A percentile compares a stretch with the other conserved stretches of the same genome.
Conservation (phyloP, 768 basidiomycete species). For the Lepiota subincarnata region DNA sequence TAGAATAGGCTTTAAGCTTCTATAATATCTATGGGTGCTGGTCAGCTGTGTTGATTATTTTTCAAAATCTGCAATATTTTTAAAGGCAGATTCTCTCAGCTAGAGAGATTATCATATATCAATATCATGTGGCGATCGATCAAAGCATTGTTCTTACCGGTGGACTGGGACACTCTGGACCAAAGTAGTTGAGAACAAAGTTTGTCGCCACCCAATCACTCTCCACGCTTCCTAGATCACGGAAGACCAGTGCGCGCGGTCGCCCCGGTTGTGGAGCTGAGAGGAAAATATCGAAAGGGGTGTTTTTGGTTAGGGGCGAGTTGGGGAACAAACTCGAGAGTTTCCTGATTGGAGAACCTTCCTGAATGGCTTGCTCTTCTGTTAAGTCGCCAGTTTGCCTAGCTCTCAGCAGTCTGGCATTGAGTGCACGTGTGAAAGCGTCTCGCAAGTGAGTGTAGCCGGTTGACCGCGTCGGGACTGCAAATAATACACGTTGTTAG, state of each 20-base stretch:
- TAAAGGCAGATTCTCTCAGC: conserved; percentile 50
- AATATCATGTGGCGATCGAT: not conserved
- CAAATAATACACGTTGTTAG: not conserved
- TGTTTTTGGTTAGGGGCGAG: conserved; percentile 60
- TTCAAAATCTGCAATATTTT: conserved; percentile 30
- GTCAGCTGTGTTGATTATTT: conserved; percentile 15
- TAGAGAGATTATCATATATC: conserved; percentile 18
- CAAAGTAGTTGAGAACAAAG: conserved; percentile 73
- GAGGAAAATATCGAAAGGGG: conserved; percentile 66
- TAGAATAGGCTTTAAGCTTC: not conserved
- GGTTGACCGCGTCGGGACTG: conserved; percentile 79
- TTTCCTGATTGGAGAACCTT: conserved; percentile 62
- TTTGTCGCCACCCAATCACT: conserved; percentile 73
- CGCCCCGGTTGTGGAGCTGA: conserved; percentile 49
- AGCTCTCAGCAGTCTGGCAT: conserved; percentile 50
- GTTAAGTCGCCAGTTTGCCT: conserved; percentile 51
- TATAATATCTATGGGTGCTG: not conserved
- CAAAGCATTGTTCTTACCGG: conserved; percentile 42
- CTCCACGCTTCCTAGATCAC: conserved; percentile 70
- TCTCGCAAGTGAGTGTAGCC: conserved; percentile 79
- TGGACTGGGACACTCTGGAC: conserved; percentile 65
- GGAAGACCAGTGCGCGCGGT: conserved; percentile 56
- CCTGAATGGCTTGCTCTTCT: conserved; percentile 51
- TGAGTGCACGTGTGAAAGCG: conserved; percentile 74
- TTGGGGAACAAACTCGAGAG: conserved; percentile 77